Evolutionary conservation across 257 asterid species (phyloP).

Genomic region (Coffea canephora): DNA sequence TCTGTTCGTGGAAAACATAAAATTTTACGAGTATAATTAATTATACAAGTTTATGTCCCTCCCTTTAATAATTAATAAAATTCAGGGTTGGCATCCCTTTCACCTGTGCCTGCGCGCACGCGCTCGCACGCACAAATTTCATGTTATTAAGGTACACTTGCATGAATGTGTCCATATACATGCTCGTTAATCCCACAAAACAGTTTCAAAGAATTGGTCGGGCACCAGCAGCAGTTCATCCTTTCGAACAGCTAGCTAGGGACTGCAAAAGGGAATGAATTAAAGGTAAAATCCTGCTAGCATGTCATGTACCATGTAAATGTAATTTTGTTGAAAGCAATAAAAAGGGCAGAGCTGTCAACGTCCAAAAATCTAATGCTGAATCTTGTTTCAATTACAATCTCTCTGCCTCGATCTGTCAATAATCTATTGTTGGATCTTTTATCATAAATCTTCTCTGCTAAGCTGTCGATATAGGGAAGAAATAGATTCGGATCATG

Average conservation of each 20-base stretch:
- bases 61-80: no score
- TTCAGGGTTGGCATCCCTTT: no score
- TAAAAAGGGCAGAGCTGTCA: constrained; percentile 11
- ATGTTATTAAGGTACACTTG: no score
- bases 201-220: no score
- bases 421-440: constrained; percentile 6
- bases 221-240: not conserved
- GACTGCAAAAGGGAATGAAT: not conserved
- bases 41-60: no score
- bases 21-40: no score
- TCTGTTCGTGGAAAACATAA: no score
- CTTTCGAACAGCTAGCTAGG: not conserved
- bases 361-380: constrained; percentile 23
- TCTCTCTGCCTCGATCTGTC: constrained; percentile 4
- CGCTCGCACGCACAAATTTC: no score
- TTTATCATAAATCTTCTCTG: not conserved
- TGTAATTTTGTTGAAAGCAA: not conserved
- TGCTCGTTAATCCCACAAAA: no score
- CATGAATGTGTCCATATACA: no score
- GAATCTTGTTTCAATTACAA: constrained; percentile 1
- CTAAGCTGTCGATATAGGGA: not conserved
- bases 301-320: not conserved
- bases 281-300: no score
- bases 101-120: no score
- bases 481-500: not conserved